phyloP scores from a whole-genome alignment of 345 rosid species.

The Gossypium ekmanianum region DNA sequence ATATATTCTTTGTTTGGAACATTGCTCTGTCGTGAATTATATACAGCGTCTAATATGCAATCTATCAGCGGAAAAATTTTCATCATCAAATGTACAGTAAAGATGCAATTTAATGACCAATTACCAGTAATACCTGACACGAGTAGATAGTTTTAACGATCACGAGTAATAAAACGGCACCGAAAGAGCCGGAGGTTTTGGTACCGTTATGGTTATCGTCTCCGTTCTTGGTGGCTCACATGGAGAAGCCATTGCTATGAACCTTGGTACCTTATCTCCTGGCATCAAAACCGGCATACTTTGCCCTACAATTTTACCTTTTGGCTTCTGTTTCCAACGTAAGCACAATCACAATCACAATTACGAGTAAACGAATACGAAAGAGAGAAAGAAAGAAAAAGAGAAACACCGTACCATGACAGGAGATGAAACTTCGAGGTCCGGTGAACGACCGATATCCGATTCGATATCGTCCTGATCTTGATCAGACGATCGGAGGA shows the following conservation, averaged over 20 bases:
- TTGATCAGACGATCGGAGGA: slow-evolving; percentile 10
- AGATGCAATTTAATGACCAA: neutral
- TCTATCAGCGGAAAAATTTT: too few species aligned
- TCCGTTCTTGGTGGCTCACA: slow-evolving; percentile 12
- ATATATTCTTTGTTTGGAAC: too few species aligned
- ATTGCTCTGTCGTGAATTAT: too few species aligned
- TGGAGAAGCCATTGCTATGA: slow-evolving; percentile 41
- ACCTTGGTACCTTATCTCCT: slow-evolving; percentile 43
- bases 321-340: slow-evolving; percentile 14
- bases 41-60: too few species aligned
- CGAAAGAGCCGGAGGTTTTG: slow-evolving; percentile 10
- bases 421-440: neutral
- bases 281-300: slow-evolving; percentile 43
- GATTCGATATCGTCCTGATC: neutral
- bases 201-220: slow-evolving; percentile 10
- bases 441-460: neutral
- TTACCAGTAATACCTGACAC: neutral
- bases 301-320: slow-evolving; percentile 2
- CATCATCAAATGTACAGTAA: neutral
- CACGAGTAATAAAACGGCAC: slow-evolving; percentile 2
- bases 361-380: neutral
- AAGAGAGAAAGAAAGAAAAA: neutral
- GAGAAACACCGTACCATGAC: neutral
- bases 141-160: neutral
- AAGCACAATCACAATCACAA: neutral